These are phyloP conservation scores for Alloascoidea africana DNA, from an alignment of 805 yeast species.

Conservation along the genomic window DNA sequence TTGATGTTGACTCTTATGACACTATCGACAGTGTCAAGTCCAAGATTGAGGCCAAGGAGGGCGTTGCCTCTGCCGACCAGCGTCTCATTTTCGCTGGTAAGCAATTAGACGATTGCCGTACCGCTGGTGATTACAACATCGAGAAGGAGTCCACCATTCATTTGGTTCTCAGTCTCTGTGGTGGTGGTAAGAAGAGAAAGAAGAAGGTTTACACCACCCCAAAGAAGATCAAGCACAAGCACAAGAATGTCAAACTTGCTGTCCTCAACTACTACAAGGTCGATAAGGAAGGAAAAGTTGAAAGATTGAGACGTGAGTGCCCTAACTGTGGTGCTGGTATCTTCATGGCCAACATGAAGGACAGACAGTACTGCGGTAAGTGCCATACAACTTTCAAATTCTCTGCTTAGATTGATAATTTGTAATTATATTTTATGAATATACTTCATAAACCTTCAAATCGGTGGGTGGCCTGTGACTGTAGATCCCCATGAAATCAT, in stretches of 20 bases:
- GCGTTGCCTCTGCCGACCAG: conserved; percentile 97
- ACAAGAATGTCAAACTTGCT: conserved; percentile 98
- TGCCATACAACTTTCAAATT: conserved; percentile 89
- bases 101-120: conserved; percentile 68
- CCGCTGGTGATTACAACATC: conserved; percentile 93
- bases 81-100: conserved; percentile 96
- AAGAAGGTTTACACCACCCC: conserved; percentile 99
- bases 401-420: conserved; percentile 1
- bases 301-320: conserved; percentile 98
- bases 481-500: too few relatives aligned
- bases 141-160: conserved; percentile 95
- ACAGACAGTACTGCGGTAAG: conserved; percentile 99
- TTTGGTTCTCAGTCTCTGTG: conserved; percentile 94
- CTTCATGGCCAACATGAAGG: conserved; percentile 98
- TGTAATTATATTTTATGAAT: too few relatives aligned
- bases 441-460: too few relatives aligned
- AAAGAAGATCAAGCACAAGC: conserved; percentile 99
- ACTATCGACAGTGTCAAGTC: conserved; percentile 94
- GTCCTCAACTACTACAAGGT: conserved; percentile 99
- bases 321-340: conserved; percentile 94
- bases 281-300: conserved; percentile 95
- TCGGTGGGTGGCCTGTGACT: too few relatives aligned
- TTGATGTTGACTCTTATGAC: conserved; percentile 96
- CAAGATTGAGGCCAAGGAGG: conserved; percentile 95
- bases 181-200: conserved; percentile 99